A percentile compares a stretch with the other conserved stretches of the same genome.
Evolutionary conservation across 2,329 filamentous ascomycete genomes (phyloP).

Genomic region (Aspergillus intermedius): DNA sequence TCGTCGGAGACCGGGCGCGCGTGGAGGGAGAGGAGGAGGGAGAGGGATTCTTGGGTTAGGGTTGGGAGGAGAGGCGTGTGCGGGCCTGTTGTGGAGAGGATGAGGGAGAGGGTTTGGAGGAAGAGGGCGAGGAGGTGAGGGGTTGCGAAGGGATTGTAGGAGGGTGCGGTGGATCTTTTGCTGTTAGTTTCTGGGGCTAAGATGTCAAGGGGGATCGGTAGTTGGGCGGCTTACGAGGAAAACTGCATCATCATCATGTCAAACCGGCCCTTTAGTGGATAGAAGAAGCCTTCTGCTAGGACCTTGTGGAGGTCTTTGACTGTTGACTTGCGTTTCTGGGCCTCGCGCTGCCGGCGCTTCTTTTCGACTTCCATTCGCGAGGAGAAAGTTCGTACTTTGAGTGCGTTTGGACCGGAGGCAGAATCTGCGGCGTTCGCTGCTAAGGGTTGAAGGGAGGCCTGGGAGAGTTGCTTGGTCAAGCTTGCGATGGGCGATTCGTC

Average conservation of each 20-base stretch:
- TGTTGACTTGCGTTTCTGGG: slow-evolving; percentile 51
- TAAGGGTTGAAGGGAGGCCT: slow-evolving; percentile 70
- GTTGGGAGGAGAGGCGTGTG: slow-evolving; percentile 68
- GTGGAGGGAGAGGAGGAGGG: slow-evolving; percentile 68
- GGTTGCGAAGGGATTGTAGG: slow-evolving; percentile 60
- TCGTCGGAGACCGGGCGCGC: slow-evolving; percentile 50
- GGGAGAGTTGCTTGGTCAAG: slow-evolving; percentile 62
- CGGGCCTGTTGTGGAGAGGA: slow-evolving; percentile 77
- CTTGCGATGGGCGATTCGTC: slow-evolving; percentile 54
- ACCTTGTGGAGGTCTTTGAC: slow-evolving; percentile 73
- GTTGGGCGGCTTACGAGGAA: slow-evolving; percentile 38
- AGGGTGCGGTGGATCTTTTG: slow-evolving; percentile 27
- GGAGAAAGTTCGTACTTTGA: slow-evolving; percentile 87
- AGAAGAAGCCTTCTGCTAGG: slow-evolving; percentile 73
- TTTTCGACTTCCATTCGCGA: slow-evolving; percentile 64
- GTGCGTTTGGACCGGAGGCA: slow-evolving; percentile 68
- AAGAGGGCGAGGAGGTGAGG: slow-evolving; percentile 71
- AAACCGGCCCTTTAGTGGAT: slow-evolving; percentile 75
- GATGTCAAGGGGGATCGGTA: neutral
- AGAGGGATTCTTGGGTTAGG: slow-evolving; percentile 78
- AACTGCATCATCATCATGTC: slow-evolving; percentile 54
- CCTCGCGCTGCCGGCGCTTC: slow-evolving; percentile 38
- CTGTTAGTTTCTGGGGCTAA: neutral
- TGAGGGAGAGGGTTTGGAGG: slow-evolving; percentile 75
- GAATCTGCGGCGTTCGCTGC: slow-evolving; percentile 76